Evolutionary conservation across 306 rosid species (phyloP), one percentile per base, ranked within the genome.

Genomic region (Cucumis hystrix): DNA sequence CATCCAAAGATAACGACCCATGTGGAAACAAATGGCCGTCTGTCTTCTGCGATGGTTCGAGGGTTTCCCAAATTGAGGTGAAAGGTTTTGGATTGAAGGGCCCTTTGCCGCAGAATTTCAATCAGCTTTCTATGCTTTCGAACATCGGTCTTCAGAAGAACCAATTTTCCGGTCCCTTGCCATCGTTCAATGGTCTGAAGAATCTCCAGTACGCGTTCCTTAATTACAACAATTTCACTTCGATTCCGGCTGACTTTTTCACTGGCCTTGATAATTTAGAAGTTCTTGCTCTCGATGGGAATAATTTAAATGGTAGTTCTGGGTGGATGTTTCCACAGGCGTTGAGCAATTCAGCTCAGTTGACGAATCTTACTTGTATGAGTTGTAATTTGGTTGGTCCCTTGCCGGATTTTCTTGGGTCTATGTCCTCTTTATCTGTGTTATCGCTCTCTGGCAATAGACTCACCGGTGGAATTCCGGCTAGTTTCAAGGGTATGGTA

Each of bases 91-190:
- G 85, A 56, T 82, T 96, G 60, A 79, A 70, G 1, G 99, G 99
- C 10, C 91, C 93, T 62, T 79, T 96, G 21, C 97, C 99, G 0
- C 79, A 56, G 64, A 88, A 82, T 76, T 81, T 96, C 55, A 91
- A 91, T 88, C 79, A 84, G 78, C 98, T 96, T 11, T 39, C 86
- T 7, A 76, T 63, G 84, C 97, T 96, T 11, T n/a, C 10, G 11
- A 92, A 92, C 77, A 2, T 96, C 7, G 99, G 99, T 56, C 86
- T 96, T 52, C 99, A 96, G 81, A 85, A 81, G 80, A 96, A 96
- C 76, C 61, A 25, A 0, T 83, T 96, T 17, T 78, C 60, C 37
- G 99, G 99, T 1, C 84, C 97, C 0, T 62, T 96, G 6, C 98
- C 99, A 1, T 79, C 93, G 35, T 75, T 96, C 75, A 70, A 79